phyloP scores from a whole-genome alignment of 306 rosid species.

The Cucumis melo region DNA sequence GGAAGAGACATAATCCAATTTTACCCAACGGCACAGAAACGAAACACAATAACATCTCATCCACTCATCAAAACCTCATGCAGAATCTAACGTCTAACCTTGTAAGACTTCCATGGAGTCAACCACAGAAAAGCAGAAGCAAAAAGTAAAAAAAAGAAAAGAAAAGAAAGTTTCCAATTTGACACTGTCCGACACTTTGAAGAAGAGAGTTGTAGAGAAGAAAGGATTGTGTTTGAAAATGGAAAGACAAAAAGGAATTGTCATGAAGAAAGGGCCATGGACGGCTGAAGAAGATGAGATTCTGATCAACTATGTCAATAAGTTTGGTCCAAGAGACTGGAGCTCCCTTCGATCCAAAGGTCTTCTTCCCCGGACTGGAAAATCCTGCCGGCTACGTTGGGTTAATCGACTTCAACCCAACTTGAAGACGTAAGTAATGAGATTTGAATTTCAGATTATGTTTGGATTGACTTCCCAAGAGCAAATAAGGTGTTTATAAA shows the following conservation, averaged over 20 bases:
- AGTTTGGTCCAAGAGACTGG: constrained; percentile 49
- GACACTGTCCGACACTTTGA: neutral
- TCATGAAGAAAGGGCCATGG: constrained; percentile 52
- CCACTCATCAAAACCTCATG: neutral
- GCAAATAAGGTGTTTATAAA: too few relatives aligned
- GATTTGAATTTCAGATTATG: neutral
- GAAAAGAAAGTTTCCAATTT: neutral
- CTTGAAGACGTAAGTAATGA: constrained; percentile 29
- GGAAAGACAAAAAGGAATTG: constrained; percentile 20
- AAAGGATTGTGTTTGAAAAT: constrained; percentile 5
- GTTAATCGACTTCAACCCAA: constrained; percentile 48
- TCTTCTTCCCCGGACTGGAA: constrained; percentile 34
- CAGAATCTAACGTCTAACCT: neutral
- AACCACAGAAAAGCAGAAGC: neutral
- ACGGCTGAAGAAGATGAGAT: constrained; percentile 52
- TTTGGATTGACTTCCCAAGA: too few relatives aligned
- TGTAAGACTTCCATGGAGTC: neutral
- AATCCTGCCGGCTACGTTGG: constrained; percentile 59
- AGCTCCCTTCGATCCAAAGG: constrained; percentile 69
- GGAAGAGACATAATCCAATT: neutral
- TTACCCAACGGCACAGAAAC: constrained; percentile 11
- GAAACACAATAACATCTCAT: neutral
- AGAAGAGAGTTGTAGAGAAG: neutral
- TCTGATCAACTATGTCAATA: constrained; percentile 26
- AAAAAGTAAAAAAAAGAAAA: too few relatives aligned